Percentiles rank a stretch among this genome's conserved stretches.
These are phyloP conservation scores for Fusarium clavum DNA, from an alignment of 2,329 filamentous ascomycete genomes.

Conservation along the genomic window DNA sequence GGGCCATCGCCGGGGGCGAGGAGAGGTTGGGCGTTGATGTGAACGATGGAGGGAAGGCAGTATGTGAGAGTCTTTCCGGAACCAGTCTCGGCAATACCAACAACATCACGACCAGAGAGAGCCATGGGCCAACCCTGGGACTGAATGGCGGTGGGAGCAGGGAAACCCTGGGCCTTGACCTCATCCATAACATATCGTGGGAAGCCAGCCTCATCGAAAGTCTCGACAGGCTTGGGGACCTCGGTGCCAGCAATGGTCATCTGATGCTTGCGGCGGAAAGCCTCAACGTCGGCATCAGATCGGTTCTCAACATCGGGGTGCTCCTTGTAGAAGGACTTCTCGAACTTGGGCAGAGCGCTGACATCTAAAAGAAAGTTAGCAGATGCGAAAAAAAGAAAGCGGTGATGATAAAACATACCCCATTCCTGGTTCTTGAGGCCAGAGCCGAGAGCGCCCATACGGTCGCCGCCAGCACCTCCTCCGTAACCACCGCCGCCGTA, in stretches of 20 bases:
- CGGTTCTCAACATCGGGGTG: conserved; percentile 81
- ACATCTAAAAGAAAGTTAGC: conserved; percentile 69
- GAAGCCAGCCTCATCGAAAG: conserved; percentile 97
- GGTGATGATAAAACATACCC: conserved; percentile 70
- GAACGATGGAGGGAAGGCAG: conserved; percentile 96
- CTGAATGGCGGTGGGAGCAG: conserved; percentile 93
- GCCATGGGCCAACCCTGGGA: conserved; percentile 99
- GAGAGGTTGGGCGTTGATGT: conserved; percentile 99
- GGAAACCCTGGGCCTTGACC: conserved; percentile 97
- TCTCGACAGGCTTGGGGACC: conserved; percentile 94
- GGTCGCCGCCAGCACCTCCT: conserved; percentile 82
- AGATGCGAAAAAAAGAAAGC: conserved; percentile 44
- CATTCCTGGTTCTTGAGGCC: conserved; percentile 89
- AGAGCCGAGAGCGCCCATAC: conserved; percentile 91
- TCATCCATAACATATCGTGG: conserved; percentile 97
- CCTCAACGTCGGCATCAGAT: conserved; percentile 82
- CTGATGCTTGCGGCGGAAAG: conserved; percentile 85
- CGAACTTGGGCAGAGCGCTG: conserved; percentile 87
- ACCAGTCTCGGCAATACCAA: conserved; percentile 98
- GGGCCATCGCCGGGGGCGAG: conserved; percentile 94
- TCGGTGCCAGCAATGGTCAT: conserved; percentile 85
- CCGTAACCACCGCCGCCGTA: conserved; percentile 53
- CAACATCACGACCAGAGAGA: conserved; percentile 95
- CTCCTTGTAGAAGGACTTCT: conserved; percentile 99
- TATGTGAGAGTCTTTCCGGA: conserved; percentile 99